Evolutionary conservation across 768 basidiomycete species (phyloP).

Genomic region (Saitozyma podzolica): DNA sequence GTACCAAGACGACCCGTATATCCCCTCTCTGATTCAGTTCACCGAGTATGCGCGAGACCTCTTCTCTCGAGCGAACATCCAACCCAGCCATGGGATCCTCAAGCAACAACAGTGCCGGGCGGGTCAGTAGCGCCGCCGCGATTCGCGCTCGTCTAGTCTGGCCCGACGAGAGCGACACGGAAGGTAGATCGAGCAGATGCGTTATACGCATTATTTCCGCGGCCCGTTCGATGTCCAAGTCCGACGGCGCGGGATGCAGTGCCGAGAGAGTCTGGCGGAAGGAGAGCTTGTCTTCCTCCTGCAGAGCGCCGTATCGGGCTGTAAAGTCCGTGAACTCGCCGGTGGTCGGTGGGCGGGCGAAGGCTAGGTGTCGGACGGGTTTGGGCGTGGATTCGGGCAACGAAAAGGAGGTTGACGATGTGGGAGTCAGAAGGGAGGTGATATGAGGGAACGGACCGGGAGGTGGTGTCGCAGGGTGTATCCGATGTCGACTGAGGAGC

Average conservation of each 20-base stretch:
- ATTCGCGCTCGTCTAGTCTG: slow-evolving; percentile 87
- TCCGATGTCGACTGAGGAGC: slow-evolving; percentile 69
- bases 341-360: slow-evolving; percentile 47
- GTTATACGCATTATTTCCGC: slow-evolving; percentile 62
- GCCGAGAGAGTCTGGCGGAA: slow-evolving; percentile 64
- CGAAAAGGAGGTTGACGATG: background rate
- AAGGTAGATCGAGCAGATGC: slow-evolving; percentile 72
- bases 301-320: slow-evolving; percentile 82
- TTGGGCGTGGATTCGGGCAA: slow-evolving; percentile 56
- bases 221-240: slow-evolving; percentile 59
- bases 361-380: slow-evolving; percentile 56
- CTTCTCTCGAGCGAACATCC: slow-evolving; percentile 40
- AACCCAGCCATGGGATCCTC: slow-evolving; percentile 70
- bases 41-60: slow-evolving; percentile 43
- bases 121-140: slow-evolving; percentile 67
- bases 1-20: slow-evolving; percentile 40
- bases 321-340: slow-evolving; percentile 90
- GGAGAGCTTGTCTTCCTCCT: slow-evolving; percentile 79
- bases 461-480: slow-evolving; percentile 65
- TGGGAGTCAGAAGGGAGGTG: slow-evolving; percentile 46
- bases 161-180: slow-evolving; percentile 84
- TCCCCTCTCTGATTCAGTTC: slow-evolving; percentile 36
- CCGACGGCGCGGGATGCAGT: slow-evolving; percentile 23
- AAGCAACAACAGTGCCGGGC: slow-evolving; percentile 75
- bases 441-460: slow-evolving; percentile 79